Conservation (phyloP, 805 yeast genomes). For the Candida nonsorbophila region DNA sequence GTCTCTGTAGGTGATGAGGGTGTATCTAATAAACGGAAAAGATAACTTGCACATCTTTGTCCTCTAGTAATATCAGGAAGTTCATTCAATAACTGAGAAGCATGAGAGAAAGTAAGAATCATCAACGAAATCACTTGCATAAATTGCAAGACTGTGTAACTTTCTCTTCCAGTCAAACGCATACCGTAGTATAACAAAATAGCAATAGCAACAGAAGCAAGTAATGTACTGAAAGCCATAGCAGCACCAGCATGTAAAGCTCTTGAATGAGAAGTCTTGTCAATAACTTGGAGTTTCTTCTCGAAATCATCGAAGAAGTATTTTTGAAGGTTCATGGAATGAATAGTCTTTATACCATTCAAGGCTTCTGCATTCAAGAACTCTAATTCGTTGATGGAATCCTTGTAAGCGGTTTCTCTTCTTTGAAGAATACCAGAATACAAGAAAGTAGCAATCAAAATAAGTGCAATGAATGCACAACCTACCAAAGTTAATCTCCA, state of each 20-base stretch:
- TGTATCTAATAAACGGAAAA: constrained; percentile 37
- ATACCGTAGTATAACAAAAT: constrained; percentile 77
- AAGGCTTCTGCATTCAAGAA: constrained; percentile 48
- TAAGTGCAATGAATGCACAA: constrained; percentile 65
- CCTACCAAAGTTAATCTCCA: constrained; percentile 90
- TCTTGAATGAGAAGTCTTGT: constrained; percentile 42
- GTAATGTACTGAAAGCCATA: constrained; percentile 49
- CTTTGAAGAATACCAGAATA: constrained; percentile 49
- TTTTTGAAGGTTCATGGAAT: constrained; percentile 46
- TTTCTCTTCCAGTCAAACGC: constrained; percentile 53
- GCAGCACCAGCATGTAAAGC: constrained; percentile 65
- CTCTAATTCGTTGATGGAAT: constrained; percentile 50
- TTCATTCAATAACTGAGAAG: constrained; percentile 53
- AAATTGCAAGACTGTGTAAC: constrained; percentile 52
- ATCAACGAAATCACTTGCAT: constrained; percentile 69
- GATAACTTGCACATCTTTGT: constrained; percentile 57
- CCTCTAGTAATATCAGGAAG: constrained; percentile 83
- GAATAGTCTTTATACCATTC: constrained; percentile 58
- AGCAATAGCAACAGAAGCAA: constrained; percentile 61
- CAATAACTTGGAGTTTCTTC: constrained; percentile 21
- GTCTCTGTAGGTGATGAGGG: constrained; percentile 30
- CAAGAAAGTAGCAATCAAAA: constrained; percentile 43
- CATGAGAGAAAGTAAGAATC: constrained; percentile 64
- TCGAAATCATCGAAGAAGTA: constrained; percentile 41
- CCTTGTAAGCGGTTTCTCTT: constrained; percentile 59